phyloP scores from a whole-genome alignment of 305 asterid species.

The Rubia occidens region DNA sequence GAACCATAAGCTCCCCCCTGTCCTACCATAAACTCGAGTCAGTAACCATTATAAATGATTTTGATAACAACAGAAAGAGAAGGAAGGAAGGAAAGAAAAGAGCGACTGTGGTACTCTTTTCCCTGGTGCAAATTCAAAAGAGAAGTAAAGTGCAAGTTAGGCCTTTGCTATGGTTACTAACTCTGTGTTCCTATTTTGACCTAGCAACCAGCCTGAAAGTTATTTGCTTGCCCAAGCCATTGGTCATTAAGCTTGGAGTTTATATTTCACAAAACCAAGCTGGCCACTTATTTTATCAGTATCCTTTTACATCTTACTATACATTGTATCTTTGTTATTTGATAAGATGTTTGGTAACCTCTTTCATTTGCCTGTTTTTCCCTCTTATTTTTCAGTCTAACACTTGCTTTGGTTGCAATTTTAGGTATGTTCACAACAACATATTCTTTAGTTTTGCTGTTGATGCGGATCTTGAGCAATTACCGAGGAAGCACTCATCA shows the following conservation, averaged over 20 bases:
- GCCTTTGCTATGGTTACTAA: not conserved
- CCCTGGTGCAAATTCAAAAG: not conserved
- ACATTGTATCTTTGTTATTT: not conserved
- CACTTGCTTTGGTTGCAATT: slow-evolving; percentile 20
- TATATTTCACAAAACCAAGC: not conserved
- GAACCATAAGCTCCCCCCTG: not conserved
- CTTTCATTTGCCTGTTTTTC: too few species aligned
- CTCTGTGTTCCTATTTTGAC: not conserved
- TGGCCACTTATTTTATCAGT: not conserved
- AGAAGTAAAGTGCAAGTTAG: not conserved
- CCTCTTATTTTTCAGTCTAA: slow-evolving; percentile 5
- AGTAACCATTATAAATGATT: not conserved
- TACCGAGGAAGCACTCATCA: slow-evolving; percentile 43
- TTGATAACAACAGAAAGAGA: not conserved
- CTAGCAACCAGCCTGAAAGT: not conserved
- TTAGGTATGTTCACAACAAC: slow-evolving; percentile 94
- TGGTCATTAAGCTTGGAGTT: not conserved
- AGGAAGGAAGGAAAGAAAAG: not conserved
- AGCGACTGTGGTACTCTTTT: not conserved
- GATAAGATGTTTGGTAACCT: not conserved
- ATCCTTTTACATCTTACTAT: not conserved
- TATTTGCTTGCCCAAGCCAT: not conserved
- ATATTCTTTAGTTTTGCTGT: slow-evolving; percentile 96
- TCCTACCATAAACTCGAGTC: not conserved
- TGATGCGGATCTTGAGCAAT: slow-evolving; percentile 72